Base-by-base conservation (phyloP, 2,329 filamentous ascomycete genomes). In the Neurospora sp. region DNA sequence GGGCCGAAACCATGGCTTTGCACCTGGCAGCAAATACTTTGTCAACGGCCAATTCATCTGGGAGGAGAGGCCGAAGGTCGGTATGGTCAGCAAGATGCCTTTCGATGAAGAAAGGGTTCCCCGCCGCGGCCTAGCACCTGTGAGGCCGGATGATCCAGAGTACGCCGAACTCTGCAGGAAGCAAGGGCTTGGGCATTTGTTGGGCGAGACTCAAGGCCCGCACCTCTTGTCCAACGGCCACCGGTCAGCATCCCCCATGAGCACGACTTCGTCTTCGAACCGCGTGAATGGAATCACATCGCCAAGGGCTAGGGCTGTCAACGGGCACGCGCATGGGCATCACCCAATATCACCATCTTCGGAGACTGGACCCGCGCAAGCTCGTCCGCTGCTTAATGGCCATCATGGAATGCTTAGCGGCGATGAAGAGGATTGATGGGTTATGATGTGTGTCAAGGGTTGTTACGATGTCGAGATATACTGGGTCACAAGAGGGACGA, bases 21-120 rank as follows among this genome's bases (percentile, higher is more conserved):
- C 85, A 4, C 88, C 88, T 1, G 81, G 85, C 71, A 83, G 82
- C 73, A 88, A 86, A 75, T 85, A 87, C 75, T 90, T 85, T 73
- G 73, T 88, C 73, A 85, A 89, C 74, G 89, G 88, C 39, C 73
- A 79, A 9, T 76, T 88, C 39, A 80, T 87, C 11, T 81, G 81
- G 42, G 87, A 90, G 75, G 83, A 85, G 38, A 79, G 80, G 70
- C 83, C 85, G 0, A 81, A 80, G 38, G 77, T 80, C 36, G 80
- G 82, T 68, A 79, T 81, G 66, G 83, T 84, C 13, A 87, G 86
- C 79, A 82, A 79, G 69, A 82, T 82, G 11, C 86, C 88, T 3
- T 87, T 87, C 73, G 84, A 84, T 7, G 85, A 87, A 70, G 80
- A 81, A 36, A 82, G 84, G 46, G 84, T 87, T 17, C 87, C 87